These are phyloP conservation scores for Posidonia oceanica DNA, from an alignment of 116 monocot species.

Conservation along the genomic window DNA sequence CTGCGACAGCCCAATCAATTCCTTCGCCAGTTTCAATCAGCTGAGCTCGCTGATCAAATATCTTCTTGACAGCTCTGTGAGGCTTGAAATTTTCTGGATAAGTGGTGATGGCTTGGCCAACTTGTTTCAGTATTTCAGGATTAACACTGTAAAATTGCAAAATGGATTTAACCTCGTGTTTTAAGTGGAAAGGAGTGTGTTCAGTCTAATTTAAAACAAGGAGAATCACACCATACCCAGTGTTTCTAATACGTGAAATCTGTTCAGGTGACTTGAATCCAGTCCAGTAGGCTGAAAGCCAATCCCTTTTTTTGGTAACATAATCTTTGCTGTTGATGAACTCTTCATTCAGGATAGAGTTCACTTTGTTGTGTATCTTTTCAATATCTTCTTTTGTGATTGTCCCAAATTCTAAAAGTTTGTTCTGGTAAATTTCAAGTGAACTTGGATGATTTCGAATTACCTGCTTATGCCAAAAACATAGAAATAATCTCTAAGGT, in stretches of 20 bases:
- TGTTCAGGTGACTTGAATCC: slow-evolving; percentile 91
- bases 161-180: not conserved
- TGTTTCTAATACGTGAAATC: slow-evolving; percentile 77
- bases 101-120: slow-evolving; percentile 65
- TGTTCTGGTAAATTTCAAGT: slow-evolving; percentile 72
- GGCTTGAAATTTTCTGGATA: slow-evolving; percentile 80
- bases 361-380: slow-evolving; percentile 60
- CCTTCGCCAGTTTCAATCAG: slow-evolving; percentile 85
- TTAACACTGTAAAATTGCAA: slow-evolving; percentile 40
- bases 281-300: slow-evolving; percentile 89
- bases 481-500: not conserved
- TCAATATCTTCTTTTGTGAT: slow-evolving; percentile 60
- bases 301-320: slow-evolving; percentile 65
- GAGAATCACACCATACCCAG: slow-evolving; percentile 35
- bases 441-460: slow-evolving; percentile 67
- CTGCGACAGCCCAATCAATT: slow-evolving; percentile 82
- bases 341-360: slow-evolving; percentile 67
- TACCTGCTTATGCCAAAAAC: slow-evolving; percentile 24
- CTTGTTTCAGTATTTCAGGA: slow-evolving; percentile 75
- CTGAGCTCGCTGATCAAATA: slow-evolving; percentile 63
- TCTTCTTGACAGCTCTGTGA: slow-evolving; percentile 66
- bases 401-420: slow-evolving; percentile 44
- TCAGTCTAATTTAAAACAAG: not conserved
- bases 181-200: not conserved
- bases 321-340: slow-evolving; percentile 75